phyloP scores from a whole-genome alignment of 768 basidiomycete genomes.

The Trametes villosa region DNA sequence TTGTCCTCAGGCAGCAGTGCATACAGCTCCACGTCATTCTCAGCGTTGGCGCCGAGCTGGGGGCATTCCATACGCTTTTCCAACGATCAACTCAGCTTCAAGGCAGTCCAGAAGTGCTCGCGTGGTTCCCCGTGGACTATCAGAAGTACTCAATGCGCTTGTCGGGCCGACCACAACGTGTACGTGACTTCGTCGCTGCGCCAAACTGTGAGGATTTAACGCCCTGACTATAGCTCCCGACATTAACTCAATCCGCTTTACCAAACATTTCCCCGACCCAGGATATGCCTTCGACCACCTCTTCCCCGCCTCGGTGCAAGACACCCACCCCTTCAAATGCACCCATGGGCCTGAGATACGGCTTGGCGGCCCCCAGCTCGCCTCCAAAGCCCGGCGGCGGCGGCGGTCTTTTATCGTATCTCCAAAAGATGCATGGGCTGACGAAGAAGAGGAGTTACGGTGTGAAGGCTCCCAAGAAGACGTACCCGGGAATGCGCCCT shows the following conservation, averaged over 20 bases:
- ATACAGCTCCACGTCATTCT: constrained; percentile 65
- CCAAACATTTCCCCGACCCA: constrained; percentile 14
- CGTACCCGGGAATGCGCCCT: constrained; percentile 10
- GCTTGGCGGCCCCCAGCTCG: constrained; percentile 20
- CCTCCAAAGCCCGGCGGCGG: constrained; percentile 31
- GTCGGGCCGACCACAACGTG: constrained; percentile 38
- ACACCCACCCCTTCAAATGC: constrained; percentile 32
- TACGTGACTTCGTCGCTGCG: constrained; percentile 19
- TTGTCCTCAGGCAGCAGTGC: constrained; percentile 40
- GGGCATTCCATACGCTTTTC: constrained; percentile 51
- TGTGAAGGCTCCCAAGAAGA: constrained; percentile 25
- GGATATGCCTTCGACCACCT: not conserved
- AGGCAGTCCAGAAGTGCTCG: constrained; percentile 28
- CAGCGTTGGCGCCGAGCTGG: constrained; percentile 49
- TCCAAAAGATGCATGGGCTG: constrained; percentile 70
- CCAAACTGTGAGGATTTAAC: constrained; percentile 3
- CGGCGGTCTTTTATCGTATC: constrained; percentile 61
- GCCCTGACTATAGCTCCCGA: not conserved
- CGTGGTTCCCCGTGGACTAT: constrained; percentile 48
- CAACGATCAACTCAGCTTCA: constrained; percentile 29
- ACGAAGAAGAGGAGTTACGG: constrained; percentile 55
- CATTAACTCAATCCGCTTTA: not conserved
- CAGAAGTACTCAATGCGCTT: constrained; percentile 46
- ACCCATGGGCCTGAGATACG: constrained; percentile 23
- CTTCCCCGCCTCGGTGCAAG: constrained; percentile 21